Conservation (phyloP, 2,329 filamentous ascomycete genomes). For the Pseudogymnoascus sp. region DNA sequence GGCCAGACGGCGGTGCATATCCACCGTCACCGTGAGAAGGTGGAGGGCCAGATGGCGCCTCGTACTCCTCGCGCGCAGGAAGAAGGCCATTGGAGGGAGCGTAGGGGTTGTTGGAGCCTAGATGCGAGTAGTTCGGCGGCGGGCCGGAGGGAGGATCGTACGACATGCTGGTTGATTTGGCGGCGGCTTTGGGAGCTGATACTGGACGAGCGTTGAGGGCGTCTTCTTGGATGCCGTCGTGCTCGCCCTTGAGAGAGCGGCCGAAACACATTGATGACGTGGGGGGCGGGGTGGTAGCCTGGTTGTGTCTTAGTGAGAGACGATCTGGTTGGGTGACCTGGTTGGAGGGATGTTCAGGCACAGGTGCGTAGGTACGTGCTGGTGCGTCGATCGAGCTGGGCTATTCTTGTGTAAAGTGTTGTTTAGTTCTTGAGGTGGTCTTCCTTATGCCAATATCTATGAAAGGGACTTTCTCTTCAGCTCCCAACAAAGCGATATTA, state of each 20-base stretch:
- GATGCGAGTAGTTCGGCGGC: slow-evolving; percentile 1
- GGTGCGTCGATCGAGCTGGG: neutral
- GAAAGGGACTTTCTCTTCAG: neutral
- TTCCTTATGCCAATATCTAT: neutral
- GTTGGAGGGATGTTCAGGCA: neutral
- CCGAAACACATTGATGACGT: slow-evolving; percentile 2
- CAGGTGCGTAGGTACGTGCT: neutral
- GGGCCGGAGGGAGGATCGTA: neutral
- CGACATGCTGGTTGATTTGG: neutral
- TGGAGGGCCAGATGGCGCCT: neutral
- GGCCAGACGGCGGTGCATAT: slow-evolving; percentile 24
- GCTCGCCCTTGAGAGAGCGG: neutral
- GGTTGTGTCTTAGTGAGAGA: neutral
- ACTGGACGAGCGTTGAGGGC: neutral
- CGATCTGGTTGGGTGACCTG: neutral
- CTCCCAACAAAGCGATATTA: neutral
- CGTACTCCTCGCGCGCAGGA: neutral
- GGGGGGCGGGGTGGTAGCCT: neutral
- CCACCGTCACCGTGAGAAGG: slow-evolving; percentile 9
- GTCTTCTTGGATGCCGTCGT: neutral
- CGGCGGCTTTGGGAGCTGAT: neutral
- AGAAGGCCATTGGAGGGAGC: neutral
- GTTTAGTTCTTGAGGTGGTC: neutral
- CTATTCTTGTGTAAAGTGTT: neutral
- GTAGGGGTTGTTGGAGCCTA: neutral